Evolutionary conservation across 164 flowering plant species (phyloP), one percentile per base, ranked within the genome.

Genomic region (Hamamelis virginiana): DNA sequence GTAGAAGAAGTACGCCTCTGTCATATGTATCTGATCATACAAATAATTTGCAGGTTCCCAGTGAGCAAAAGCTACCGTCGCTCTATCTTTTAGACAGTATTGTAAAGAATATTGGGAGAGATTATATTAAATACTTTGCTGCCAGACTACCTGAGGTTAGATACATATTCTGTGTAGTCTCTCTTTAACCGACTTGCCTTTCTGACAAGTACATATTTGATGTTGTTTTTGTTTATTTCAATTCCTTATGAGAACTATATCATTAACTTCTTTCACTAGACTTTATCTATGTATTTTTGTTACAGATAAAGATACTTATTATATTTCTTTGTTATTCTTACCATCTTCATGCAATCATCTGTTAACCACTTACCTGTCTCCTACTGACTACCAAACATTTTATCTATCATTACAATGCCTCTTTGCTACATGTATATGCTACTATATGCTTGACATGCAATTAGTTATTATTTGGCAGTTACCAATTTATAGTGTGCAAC

Each of bases 1-100:
- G 23, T 65, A 63, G 59, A 23, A 46, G 15, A n/a, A 33, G 13
- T 63, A 33, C 47, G 69, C 21, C 60, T 21, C n/a, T 59, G 22
- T 48, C 63, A 16, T 19, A 61, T 15, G 28, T 62, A 48, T 75
- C 81, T 86, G 68, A 82, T 69, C 16, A 38, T 41, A 26, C 66
- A 16, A 43, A 57, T 76, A 47, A 63, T 75, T 75, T 84, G 74
- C 94, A 96, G 99, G 98, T 96, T 78, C 90, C 98, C 13, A 86
- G 83, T 53, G 99, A 96, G 33, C 98, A 88, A 65, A 96, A 96
- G 86, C 78, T 96, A 64, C 98, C 98, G 28, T 96, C 98, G 16
- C 94, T 96, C 11, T 96, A 96, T 84, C 94, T 96, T 57, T 78
- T 96, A 74, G 99, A 96, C 83, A 96, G 99, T 80, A 96, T 96